A percentile compares a stretch with the other conserved stretches of the same genome.
Conservation (phyloP, 139 green algal genomes). For the Micractinium conductrix region DNA sequence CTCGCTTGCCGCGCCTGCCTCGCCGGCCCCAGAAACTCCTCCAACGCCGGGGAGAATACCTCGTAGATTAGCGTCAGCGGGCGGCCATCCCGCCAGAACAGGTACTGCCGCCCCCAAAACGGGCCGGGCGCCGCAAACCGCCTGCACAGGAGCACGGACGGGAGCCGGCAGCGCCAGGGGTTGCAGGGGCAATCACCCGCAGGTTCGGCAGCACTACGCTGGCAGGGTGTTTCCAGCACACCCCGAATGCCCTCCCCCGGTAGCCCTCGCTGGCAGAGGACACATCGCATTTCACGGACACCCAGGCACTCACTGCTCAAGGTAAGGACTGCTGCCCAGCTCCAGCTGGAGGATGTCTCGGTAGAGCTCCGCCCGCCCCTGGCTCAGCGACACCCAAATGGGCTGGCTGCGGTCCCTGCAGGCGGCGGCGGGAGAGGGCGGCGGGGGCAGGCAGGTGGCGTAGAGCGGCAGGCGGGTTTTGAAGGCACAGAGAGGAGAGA, state of each 20-base stretch:
- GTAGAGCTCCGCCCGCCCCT: conserved; percentile 84
- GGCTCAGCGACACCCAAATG: conserved; percentile 87
- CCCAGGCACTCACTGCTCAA: conserved; percentile 58
- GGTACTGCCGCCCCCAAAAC: conserved; percentile 93
- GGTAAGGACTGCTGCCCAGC: conserved; percentile 60
- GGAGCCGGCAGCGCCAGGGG: neutral
- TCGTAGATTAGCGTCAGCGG: conserved; percentile 97
- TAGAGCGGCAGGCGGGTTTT: neutral
- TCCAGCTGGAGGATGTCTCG: conserved; percentile 79
- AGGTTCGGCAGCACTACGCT: neutral
- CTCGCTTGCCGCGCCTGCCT: neutral
- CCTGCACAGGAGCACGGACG: conserved; percentile 33
- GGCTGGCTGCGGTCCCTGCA: conserved; percentile 70
- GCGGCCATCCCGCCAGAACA: conserved; percentile 87
- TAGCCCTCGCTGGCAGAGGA: neutral
- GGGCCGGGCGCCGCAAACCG: conserved; percentile 63
- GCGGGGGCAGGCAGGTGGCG: neutral
- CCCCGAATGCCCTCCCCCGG: too few species aligned
- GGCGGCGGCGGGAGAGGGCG: neutral
- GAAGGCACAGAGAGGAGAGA: neutral
- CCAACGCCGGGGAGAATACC: conserved; percentile 80
- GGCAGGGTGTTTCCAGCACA: too few species aligned
- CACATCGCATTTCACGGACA: neutral
- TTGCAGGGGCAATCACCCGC: neutral
- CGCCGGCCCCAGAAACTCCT: conserved; percentile 45